phyloP scores from a whole-genome alignment of 176 grass and related monocot species.

The Rhynchospora tenuis region DNA sequence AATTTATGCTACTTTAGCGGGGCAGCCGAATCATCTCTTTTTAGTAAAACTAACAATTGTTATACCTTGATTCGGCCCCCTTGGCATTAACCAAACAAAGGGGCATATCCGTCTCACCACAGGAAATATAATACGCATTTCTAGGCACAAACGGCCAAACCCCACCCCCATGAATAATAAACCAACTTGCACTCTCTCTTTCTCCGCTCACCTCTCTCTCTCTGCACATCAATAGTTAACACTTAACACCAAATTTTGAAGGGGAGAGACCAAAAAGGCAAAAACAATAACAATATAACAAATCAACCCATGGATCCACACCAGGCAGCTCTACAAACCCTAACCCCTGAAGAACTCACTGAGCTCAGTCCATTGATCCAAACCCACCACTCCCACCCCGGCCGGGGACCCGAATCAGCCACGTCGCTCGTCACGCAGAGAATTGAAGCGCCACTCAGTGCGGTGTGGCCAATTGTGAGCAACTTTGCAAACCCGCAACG shows the following conservation, averaged over 20 bases:
- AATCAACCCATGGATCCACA: constrained; percentile 21
- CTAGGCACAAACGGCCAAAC: constrained; percentile 6
- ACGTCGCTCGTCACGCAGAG: constrained; percentile 85
- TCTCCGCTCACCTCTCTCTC: not conserved
- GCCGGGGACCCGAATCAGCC: constrained; percentile 35
- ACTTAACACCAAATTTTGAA: not conserved
- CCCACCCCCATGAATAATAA: constrained; percentile 8
- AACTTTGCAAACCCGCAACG: constrained; percentile 63
- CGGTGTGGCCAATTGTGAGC: constrained; percentile 82
- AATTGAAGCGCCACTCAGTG: constrained; percentile 56
- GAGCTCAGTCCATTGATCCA: constrained; percentile 31
- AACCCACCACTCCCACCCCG: constrained; percentile 53
- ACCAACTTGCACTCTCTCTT: not conserved
- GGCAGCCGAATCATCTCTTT: too few relatives aligned
- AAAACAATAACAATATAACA: too few relatives aligned
- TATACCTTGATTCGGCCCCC: not conserved
- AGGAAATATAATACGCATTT: not conserved
- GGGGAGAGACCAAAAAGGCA: not conserved
- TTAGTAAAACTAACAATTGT: not conserved
- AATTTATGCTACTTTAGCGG: too few relatives aligned
- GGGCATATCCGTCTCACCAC: constrained; percentile 7
- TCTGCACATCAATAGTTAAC: not conserved
- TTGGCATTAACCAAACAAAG: not conserved
- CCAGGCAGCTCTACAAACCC: constrained; percentile 8
- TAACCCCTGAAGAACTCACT: constrained; percentile 5